Evolutionary conservation across 176 grass and related monocot species (phyloP).

Genomic region (Bothriochloa decipiens): DNA sequence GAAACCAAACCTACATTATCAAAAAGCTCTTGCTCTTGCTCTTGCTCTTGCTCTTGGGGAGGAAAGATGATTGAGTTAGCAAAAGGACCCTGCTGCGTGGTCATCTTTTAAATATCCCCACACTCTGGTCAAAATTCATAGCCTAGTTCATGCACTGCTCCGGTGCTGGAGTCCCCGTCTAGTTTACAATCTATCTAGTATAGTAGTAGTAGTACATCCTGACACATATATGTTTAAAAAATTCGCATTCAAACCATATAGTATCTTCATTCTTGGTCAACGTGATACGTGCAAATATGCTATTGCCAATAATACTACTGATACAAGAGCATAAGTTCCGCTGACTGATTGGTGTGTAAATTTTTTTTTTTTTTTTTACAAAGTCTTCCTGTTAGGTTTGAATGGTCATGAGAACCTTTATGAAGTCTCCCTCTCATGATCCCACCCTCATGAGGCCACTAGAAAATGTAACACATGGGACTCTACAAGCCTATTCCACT

Average conservation of each 20-base stretch:
- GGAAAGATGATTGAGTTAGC: conserved; percentile 44
- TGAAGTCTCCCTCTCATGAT: background rate
- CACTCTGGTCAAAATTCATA: conserved; percentile 44
- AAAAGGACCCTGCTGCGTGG: conserved; percentile 49
- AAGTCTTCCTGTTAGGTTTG: background rate
- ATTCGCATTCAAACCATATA: background rate
- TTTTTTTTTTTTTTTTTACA: background rate
- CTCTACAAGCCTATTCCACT: conserved; percentile 1
- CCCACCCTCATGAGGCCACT: background rate
- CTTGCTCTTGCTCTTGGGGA: background rate
- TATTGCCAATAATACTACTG: background rate
- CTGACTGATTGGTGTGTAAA: background rate
- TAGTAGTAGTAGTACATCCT: background rate
- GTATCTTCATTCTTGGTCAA: conserved; percentile 36
- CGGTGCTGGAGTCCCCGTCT: background rate
- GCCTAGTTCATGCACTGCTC: conserved; percentile 38
- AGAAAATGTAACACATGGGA: conserved; percentile 2
- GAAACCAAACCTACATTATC: conserved; percentile 51
- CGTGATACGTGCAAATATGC: conserved; percentile 28
- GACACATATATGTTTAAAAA: conserved; percentile 6
- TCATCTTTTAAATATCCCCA: conserved; percentile 54
- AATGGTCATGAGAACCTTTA: background rate
- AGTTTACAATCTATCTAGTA: conserved; percentile 3
- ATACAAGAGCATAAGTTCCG: background rate
- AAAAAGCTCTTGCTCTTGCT: conserved; percentile 26